phyloP scores from a whole-genome alignment of 1,284 basidiomycete species.

The Ustanciosporium gigantosporum region DNA sequence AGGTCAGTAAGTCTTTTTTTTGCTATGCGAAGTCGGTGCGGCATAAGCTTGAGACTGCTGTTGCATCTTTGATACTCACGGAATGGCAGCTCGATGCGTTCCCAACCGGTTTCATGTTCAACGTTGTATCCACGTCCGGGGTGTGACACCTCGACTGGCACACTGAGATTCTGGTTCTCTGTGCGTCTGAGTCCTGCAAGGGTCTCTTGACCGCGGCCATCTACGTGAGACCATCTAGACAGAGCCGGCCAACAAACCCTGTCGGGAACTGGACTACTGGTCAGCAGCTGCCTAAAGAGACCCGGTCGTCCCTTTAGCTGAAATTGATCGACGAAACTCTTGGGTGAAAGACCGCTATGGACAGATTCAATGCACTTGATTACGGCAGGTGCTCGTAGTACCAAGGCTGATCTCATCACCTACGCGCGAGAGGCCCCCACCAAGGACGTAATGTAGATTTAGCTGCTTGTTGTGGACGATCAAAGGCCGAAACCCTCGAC shows the following conservation, averaged over 20 bases:
- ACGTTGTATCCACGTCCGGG: conserved; percentile 32
- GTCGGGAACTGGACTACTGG: conserved; percentile 3
- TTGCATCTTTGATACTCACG: not conserved
- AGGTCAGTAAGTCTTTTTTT: not conserved
- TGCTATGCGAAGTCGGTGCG: too few species aligned
- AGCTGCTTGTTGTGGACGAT: too few species aligned
- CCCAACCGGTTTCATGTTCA: conserved; percentile 13
- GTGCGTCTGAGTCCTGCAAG: conserved; percentile 21
- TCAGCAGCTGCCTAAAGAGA: conserved; percentile 15
- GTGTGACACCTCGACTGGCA: conserved; percentile 39
- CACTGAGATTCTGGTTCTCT: conserved; percentile 13
- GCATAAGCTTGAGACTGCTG: not conserved
- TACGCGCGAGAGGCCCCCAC: too few species aligned
- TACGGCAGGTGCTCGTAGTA: too few species aligned
- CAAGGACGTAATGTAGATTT: too few species aligned
- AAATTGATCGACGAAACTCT: conserved; percentile 18
- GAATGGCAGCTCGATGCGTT: conserved; percentile 41
- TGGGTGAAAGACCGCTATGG: conserved; percentile 7
- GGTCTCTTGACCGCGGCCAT: conserved; percentile 16
- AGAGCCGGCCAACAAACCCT: conserved; percentile 38
- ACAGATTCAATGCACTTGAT: too few species aligned
- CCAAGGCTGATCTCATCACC: too few species aligned
- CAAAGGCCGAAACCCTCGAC: too few species aligned
- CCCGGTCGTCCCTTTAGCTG: conserved; percentile 16
- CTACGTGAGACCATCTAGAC: conserved; percentile 12